Conservation (phyloP, 192 early-diverging fungal species). For the Entrophospora sp. region DNA sequence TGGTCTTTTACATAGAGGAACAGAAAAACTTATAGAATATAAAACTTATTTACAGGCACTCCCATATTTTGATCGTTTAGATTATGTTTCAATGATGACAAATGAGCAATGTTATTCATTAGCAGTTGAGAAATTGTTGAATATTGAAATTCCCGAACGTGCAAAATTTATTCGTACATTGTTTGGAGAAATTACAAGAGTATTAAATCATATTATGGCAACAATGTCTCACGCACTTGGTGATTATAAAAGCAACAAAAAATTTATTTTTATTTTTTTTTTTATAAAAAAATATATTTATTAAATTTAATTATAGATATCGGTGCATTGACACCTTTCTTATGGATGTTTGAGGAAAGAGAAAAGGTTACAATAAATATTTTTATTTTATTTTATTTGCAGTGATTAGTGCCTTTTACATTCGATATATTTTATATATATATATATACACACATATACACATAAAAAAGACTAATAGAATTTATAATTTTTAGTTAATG, state of each 20-base stretch:
- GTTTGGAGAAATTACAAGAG: slow-evolving; percentile 95
- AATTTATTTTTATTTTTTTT: too few species aligned
- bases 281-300: not conserved
- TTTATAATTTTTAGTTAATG: slow-evolving; percentile 69
- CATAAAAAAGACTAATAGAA: too few species aligned
- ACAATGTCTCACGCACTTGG: slow-evolving; percentile 90
- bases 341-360: slow-evolving; percentile 99
- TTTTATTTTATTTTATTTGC: too few species aligned
- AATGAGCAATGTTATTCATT: slow-evolving; percentile 97
- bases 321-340: slow-evolving; percentile 93
- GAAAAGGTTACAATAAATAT: slow-evolving; percentile 74
- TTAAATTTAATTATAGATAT: slow-evolving; percentile 48
- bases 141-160: slow-evolving; percentile 89
- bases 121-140: slow-evolving; percentile 95
- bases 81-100: slow-evolving; percentile 99
- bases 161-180: slow-evolving; percentile 95
- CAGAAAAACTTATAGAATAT: slow-evolving; percentile 99
- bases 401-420: too few species aligned
- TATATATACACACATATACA: too few species aligned
- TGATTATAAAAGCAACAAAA: too few species aligned
- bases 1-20: slow-evolving; percentile 93
- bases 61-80: slow-evolving; percentile 95
- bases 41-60: slow-evolving; percentile 96
- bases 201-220: slow-evolving; percentile 98
- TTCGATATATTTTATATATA: too few species aligned